phyloP scores from a whole-genome alignment of 495 filamentous ascomycete genomes.

The Tuber borchii region DNA sequence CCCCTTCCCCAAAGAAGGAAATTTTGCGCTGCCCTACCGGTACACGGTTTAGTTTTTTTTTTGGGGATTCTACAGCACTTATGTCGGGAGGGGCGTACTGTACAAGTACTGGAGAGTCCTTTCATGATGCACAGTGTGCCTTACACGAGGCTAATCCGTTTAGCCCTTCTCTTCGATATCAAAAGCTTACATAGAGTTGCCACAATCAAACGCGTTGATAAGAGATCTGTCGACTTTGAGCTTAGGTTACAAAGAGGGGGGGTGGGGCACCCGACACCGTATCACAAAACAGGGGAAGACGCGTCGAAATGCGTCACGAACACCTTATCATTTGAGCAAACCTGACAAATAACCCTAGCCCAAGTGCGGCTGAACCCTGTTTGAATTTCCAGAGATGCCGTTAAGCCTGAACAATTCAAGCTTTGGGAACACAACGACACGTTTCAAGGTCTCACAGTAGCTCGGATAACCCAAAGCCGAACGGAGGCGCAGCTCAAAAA shows the following conservation, averaged over 20 bases:
- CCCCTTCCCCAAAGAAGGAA: background rate
- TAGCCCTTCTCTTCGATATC: background rate
- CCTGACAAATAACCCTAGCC: background rate
- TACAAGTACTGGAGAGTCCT: too few species aligned
- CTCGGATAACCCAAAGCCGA: background rate
- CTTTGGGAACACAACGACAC: background rate
- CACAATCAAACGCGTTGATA: background rate
- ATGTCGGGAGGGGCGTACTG: too few species aligned
- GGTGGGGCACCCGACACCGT: background rate
- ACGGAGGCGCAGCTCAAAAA: background rate
- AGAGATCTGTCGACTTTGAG: background rate
- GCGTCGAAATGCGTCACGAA: slow-evolving; percentile 1
- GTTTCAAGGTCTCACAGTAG: slow-evolving; percentile 4
- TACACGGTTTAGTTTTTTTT: too few species aligned
- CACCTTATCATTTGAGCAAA: background rate
- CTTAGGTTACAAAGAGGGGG: too few species aligned
- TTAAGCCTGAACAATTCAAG: background rate
- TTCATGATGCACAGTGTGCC: background rate
- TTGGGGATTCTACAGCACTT: too few species aligned
- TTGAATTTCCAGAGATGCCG: background rate
- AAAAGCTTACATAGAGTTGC: background rate
- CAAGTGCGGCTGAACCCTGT: background rate
- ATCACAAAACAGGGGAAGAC: background rate
- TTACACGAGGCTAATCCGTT: background rate
- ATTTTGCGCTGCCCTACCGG: background rate